Base-by-base conservation (phyloP, 257 asterid genomes). In the Capsicum chinense region DNA sequence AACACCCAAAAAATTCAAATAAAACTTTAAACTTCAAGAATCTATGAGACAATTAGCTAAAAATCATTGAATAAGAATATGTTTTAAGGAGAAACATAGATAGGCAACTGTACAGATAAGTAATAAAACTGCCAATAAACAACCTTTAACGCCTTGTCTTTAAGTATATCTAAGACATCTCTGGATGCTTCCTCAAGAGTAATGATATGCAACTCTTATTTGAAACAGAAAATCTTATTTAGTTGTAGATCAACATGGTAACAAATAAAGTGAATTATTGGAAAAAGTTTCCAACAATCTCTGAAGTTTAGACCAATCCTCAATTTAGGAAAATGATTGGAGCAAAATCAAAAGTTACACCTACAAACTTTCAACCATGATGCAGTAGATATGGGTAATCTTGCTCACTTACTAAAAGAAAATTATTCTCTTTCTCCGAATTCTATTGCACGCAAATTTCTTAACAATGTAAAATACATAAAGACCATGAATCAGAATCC, bases 91-190 rank as follows among this genome's bases (percentile, higher is more conserved):
- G 67, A 68, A 13, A 69, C 56, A 67, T 71, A 14, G 62, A 26
- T 50, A 82, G 54, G 79, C 33, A 83, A 83, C 80, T 10, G 19
- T 10, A 44, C 57, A 54, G 17, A 17, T 42, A 69, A 50, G 80
- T 44, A 83, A 42, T 42, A 84, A 17, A 17, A 56, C 12, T 48
- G 44, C 12, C 54, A 44, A 52, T 13, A 59, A 26, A 84, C 62
- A 78, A 97, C 99, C 99, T 95, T 97, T 85, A 97, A 79, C 16
- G 99, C 97, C 89, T 95, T 84, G 94, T 93, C 95, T 90, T 95
- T 97, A 56, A 97, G 97, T 85, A 87, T 88, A 66, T 88, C 92
- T 87, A 97, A 84, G 64, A 89, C 95, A 91, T 97, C 99, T 79
- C 88, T 92, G 26, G 99, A 93, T 79, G 98, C 98, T 82, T 92